Conservation (phyloP, 805 yeast species). For the Yamadazyma paraphyllophila region DNA sequence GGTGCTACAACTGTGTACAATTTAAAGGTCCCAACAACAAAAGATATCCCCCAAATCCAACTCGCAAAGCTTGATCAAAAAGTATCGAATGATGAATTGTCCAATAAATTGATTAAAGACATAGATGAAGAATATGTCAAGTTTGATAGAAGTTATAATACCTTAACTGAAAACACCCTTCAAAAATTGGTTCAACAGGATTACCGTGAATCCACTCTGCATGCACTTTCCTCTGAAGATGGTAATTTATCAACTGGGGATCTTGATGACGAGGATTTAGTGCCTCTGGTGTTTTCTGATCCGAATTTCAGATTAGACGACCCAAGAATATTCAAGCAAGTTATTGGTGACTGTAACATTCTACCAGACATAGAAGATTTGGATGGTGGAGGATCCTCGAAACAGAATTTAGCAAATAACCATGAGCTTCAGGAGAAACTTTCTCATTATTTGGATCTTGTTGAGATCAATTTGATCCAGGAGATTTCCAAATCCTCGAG, state of each 20-base stretch:
- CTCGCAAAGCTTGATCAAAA: slow-evolving; percentile 36
- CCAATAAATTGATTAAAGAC: slow-evolving; percentile 17
- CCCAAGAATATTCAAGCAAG: slow-evolving; percentile 77
- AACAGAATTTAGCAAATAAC: slow-evolving; percentile 44
- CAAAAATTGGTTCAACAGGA: slow-evolving; percentile 24
- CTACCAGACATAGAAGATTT: slow-evolving; percentile 25
- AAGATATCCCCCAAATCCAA: slow-evolving; percentile 82
- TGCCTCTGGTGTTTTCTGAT: slow-evolving; percentile 71
- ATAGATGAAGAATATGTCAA: slow-evolving; percentile 27
- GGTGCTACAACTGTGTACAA: slow-evolving; percentile 43
- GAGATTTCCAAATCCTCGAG: slow-evolving; percentile 85
- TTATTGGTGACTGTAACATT: slow-evolving; percentile 58
- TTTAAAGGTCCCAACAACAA: slow-evolving; percentile 65
- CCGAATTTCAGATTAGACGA: slow-evolving; percentile 78
- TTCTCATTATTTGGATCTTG: slow-evolving; percentile 78
- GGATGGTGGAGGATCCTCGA: slow-evolving; percentile 13
- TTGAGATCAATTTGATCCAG: slow-evolving; percentile 74
- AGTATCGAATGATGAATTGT: slow-evolving; percentile 23
- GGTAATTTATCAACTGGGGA: not conserved
- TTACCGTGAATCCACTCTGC: not conserved
- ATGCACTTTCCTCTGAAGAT: not conserved
- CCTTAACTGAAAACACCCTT: slow-evolving; percentile 37
- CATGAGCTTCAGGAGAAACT: slow-evolving; percentile 70
- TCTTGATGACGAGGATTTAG: not conserved
- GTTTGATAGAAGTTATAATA: slow-evolving; percentile 38